A percentile compares a stretch with the other conserved stretches of the same genome.
phyloP scores from a whole-genome alignment of 306 rosid species.

The Canavalia gladiata region DNA sequence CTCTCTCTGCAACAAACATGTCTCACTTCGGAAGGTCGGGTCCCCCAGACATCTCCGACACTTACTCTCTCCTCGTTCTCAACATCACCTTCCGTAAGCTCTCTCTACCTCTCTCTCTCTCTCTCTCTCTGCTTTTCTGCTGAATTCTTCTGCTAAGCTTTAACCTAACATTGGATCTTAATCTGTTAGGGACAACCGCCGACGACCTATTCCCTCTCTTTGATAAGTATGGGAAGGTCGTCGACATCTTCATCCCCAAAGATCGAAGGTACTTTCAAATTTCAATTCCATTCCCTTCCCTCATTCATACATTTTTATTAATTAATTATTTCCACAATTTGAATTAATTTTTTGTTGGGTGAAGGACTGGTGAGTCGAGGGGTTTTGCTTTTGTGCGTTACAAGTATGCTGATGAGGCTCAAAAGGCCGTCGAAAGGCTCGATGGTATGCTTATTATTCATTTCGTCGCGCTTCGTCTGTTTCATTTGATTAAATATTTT shows the following conservation, averaged over 20 bases:
- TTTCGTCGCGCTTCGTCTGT: neutral
- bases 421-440: constrained; percentile 88
- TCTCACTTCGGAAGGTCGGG: constrained; percentile 94
- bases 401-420: constrained; percentile 92
- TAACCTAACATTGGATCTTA: neutral
- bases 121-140: neutral
- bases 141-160: neutral
- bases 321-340: neutral
- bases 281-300: neutral
- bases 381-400: constrained; percentile 96
- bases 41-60: constrained; percentile 90
- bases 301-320: neutral
- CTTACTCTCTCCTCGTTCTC: constrained; percentile 95
- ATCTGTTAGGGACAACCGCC: constrained; percentile 73
- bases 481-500: neutral
- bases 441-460: constrained; percentile 59
- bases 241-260: constrained; percentile 91
- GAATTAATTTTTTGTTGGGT: neutral
- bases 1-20: constrained; percentile 48
- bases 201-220: constrained; percentile 90
- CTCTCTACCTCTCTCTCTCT: constrained; percentile 4
- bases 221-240: constrained; percentile 90
- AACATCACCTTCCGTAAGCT: constrained; percentile 84
- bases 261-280: constrained; percentile 73
- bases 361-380: constrained; percentile 89